Percentiles rank a stretch among this genome's conserved stretches.
phyloP scores from a whole-genome alignment of 1,284 basidiomycete genomes.

The Cystobasidiaceae sp. region DNA sequence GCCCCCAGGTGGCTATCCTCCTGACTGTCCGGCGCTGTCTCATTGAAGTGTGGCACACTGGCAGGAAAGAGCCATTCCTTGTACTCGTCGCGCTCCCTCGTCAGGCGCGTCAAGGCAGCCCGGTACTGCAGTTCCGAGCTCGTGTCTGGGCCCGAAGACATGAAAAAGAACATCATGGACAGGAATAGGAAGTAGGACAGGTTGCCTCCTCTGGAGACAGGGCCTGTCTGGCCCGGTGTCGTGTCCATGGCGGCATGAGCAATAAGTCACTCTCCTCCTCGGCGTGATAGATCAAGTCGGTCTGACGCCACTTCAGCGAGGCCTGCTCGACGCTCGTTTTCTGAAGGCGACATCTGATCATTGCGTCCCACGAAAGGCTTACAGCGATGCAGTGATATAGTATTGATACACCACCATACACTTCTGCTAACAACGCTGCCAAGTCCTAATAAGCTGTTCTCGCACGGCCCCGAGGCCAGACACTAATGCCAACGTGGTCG shows the following conservation, averaged over 20 bases:
- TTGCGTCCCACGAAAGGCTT: not conserved
- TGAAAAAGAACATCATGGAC: conserved; percentile 39
- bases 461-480: not conserved
- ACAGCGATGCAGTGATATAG: not conserved
- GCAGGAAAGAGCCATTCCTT: conserved; percentile 24
- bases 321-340: not conserved
- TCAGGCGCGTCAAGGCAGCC: conserved; percentile 12
- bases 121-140: conserved; percentile 7
- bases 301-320: too few species aligned
- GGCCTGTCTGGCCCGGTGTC: not conserved
- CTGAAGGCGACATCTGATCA: not conserved
- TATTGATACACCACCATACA: not conserved
- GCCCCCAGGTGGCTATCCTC: not conserved
- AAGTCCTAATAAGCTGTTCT: conserved; percentile 15
- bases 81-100: conserved; percentile 23
- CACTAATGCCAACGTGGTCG: not conserved
- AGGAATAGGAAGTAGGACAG: conserved; percentile 39
- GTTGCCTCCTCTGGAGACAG: conserved; percentile 1
- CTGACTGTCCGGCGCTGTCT: not conserved
- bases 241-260: conserved; percentile 6
- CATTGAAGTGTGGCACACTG: not conserved
- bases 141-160: conserved; percentile 24
- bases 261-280: too few species aligned
- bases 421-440: not conserved
- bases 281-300: too few species aligned